Base-by-base conservation (phyloP, 352 stramenopile species). In the Phytophthora sp. region DNA sequence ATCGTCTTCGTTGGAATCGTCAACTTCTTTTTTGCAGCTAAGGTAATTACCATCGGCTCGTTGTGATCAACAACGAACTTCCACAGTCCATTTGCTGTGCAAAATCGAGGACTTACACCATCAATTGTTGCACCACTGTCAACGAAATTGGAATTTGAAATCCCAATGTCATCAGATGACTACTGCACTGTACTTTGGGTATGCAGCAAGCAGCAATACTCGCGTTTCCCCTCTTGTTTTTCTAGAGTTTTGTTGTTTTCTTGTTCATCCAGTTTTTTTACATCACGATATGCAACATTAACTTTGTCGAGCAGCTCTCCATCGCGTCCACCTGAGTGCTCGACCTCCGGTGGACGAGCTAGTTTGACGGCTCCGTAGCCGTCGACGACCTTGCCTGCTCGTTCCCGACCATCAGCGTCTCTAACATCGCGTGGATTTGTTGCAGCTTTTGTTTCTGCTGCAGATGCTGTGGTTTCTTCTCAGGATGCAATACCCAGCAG, bases 71-170 rank as follows among this genome's bases (percentile, higher is more conserved):
- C 48, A 35, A 59, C 39, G 9, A 49, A 24, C 5, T 24, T 17
- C 45, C 42, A 38, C 11, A 61, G 17, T 17, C 13, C n/a, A 34
- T 57, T 52, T 17, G 7, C 21, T 13, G 53, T 8, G 31, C 37
- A 58, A 28, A 69, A 52, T 9, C 30, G 0, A 7, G 60, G 60
- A 34, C 44, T 62, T 5, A 69, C 43, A 17, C 24, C 60, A 24
- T 63, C 31, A 15, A 62, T 62, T 2, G 42, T 44, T 17, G 51
- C 43, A 26, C 60, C 51, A 35, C 46, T 63, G 39, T 63, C 53
- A 11, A 64, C 54, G 11, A 63, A 55, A 27, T 63, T 62, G 2
- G 38, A 69, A 34, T 63, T 69, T 2, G 41, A 11, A 11, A 69
- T 48, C 26, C 35, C 43, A 37, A 63, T 34, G 13, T 55, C 28